These are phyloP conservation scores for Aspergillus campestris DNA, from an alignment of 495 filamentous ascomycete genomes.

Conservation along the genomic window DNA sequence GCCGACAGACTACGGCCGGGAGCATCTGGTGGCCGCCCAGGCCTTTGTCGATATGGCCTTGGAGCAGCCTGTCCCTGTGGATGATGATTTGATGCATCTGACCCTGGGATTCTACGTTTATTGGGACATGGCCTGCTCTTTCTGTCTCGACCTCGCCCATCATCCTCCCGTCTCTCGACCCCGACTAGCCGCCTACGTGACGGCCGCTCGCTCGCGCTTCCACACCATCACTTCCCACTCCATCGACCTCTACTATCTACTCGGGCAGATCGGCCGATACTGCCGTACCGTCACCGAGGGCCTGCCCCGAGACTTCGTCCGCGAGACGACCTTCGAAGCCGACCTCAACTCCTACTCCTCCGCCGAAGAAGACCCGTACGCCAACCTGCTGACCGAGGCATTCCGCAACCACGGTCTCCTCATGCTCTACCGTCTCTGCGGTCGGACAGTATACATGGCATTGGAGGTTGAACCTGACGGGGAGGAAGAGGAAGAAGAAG, in stretches of 20 bases:
- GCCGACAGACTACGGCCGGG: not conserved
- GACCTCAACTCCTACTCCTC: not conserved
- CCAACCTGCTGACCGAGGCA: not conserved
- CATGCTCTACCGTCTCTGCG: not conserved
- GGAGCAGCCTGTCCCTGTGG: not conserved
- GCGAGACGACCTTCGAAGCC: not conserved
- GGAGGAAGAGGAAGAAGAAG: too few species aligned
- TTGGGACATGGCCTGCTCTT: not conserved
- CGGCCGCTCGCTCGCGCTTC: not conserved
- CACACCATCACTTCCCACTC: not conserved
- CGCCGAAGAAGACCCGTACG: not conserved
- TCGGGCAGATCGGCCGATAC: not conserved
- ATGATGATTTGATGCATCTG: not conserved
- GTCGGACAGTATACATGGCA: not conserved
- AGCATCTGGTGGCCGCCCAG: not conserved
- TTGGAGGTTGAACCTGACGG: too few species aligned
- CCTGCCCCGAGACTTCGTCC: not conserved
- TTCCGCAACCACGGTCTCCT: not conserved
- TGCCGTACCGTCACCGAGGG: not conserved
- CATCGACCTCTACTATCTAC: not conserved
- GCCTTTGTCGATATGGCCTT: not conserved
- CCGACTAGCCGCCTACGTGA: not conserved
- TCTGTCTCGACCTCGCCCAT: not conserved
- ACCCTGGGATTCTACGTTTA: not conserved
- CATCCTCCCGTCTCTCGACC: not conserved